phyloP scores from a whole-genome alignment of 192 early-diverging fungal species.

The Backusella parvicylindrica region DNA sequence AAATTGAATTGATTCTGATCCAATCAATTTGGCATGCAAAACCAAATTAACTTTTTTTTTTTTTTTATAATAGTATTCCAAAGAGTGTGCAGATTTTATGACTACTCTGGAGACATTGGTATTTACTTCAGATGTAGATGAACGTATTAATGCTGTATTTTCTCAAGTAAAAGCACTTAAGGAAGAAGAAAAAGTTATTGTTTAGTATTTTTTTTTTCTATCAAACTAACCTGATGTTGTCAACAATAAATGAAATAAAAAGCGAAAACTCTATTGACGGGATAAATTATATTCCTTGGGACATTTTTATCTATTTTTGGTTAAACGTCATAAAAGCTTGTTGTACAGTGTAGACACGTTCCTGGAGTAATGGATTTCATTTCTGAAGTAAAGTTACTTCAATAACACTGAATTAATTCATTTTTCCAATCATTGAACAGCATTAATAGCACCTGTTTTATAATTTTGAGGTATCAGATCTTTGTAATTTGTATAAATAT shows the following conservation, averaged over 20 bases:
- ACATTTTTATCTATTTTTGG: background rate
- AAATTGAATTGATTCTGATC: constrained; percentile 32
- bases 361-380: background rate
- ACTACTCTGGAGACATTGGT: constrained; percentile 59
- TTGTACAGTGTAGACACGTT: background rate
- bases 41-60: background rate
- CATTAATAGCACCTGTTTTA: background rate
- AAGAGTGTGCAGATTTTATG: constrained; percentile 49
- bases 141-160: constrained; percentile 34
- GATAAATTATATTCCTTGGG: background rate
- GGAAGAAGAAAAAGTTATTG: background rate
- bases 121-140: constrained; percentile 46
- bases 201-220: background rate
- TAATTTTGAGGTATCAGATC: background rate
- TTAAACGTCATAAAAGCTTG: background rate
- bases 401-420: background rate
- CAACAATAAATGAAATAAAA: background rate
- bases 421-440: background rate
- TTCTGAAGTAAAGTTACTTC: background rate
- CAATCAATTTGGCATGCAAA: background rate
- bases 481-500: background rate
- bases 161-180: constrained; percentile 21
- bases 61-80: constrained; percentile 45
- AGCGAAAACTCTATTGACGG: background rate
- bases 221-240: background rate